Evolutionary conservation across 2,329 filamentous ascomycete species (phyloP), one percentile per base, ranked within the genome.

Genomic region (Beauveria asiatica): DNA sequence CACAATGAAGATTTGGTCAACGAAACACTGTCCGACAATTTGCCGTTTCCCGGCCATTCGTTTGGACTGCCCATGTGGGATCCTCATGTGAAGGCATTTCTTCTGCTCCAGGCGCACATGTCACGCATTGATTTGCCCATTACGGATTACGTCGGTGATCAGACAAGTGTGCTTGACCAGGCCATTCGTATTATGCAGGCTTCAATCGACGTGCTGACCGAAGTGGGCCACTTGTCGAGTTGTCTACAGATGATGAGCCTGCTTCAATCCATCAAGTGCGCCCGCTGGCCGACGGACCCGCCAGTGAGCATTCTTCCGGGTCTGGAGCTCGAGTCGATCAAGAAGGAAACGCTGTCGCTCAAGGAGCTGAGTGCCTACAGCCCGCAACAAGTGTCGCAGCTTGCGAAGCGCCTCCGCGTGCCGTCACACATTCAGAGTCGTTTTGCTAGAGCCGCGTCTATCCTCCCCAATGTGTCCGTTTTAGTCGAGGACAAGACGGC

Each of bases 1-100:
- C 94, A 99, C 76, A 99, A 99, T 70, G 94, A 99, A 75, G 95
- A 99, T 70, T 84, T 99, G 49, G 92, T 99, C 78, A 99, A 99
- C 70, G 89, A 84, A 4, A 91, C 97, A 66, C 80, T 99, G 3
- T 91, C 92, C 7, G 84, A 86, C 61, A 91, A 92, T 63, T 78
- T 99, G 1, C 90, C 92, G 0, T 80, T 83, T 62, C 75, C 80
- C 0, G 82, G 79, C 5, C 75, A 75, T 19, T 73, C 75, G 4
- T 84, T 94, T 57, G 86, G 85, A 10, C 77, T 97, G 45, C 93
- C 93, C 1, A 89, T 99, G 86, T 99, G 94, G 94, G 94, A 99
- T 76, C 94, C 94, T 0, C 94, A 99, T 70, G 91, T 97, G 70
- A 99, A 99, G 73, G 86, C 94, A 0, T 97, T 97, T 76, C 77